Percentiles rank a stretch among this genome's conserved stretches.
These are phyloP conservation scores for Erodium texanum DNA, from an alignment of 441 rosid species.

Conservation along the genomic window DNA sequence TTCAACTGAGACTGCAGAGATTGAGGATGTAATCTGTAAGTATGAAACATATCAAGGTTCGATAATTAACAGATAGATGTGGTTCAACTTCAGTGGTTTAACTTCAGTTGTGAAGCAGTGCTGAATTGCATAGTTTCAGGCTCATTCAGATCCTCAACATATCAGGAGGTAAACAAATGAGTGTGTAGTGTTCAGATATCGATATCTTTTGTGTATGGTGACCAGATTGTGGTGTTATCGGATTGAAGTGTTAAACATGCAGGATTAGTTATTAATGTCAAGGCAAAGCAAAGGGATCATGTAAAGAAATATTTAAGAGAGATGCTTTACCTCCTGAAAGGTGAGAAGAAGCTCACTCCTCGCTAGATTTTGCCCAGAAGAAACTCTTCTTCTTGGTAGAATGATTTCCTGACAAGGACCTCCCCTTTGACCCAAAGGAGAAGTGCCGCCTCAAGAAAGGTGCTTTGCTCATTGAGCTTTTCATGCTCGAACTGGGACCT, in stretches of 20 bases:
- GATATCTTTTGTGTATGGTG: too few species aligned
- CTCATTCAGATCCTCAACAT: not conserved
- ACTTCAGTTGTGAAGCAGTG: not conserved
- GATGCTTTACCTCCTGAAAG: constrained; percentile 29
- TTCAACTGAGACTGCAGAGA: constrained; percentile 10
- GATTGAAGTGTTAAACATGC: too few species aligned
- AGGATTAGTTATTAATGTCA: not conserved
- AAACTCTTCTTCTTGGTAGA: constrained; percentile 53
- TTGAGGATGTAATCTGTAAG: constrained; percentile 23
- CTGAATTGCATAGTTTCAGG: not conserved
- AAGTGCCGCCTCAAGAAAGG: constrained; percentile 75
- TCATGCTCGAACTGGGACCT: constrained; percentile 59
- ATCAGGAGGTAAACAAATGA: not conserved
- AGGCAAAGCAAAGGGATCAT: not conserved
- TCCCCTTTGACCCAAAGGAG: constrained; percentile 63
- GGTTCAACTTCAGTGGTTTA: too few species aligned
- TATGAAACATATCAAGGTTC: not conserved
- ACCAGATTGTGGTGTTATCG: too few species aligned
- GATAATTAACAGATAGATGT: too few species aligned
- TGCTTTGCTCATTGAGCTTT: constrained; percentile 26
- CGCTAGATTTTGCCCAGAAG: constrained; percentile 81
- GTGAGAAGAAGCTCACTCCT: constrained; percentile 40
- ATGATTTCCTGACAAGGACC: constrained; percentile 35
- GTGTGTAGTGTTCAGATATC: not conserved
- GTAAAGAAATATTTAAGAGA: not conserved